Conservation (phyloP, 202 grass and related monocot species). For the Tripidium arundinaceum region DNA sequence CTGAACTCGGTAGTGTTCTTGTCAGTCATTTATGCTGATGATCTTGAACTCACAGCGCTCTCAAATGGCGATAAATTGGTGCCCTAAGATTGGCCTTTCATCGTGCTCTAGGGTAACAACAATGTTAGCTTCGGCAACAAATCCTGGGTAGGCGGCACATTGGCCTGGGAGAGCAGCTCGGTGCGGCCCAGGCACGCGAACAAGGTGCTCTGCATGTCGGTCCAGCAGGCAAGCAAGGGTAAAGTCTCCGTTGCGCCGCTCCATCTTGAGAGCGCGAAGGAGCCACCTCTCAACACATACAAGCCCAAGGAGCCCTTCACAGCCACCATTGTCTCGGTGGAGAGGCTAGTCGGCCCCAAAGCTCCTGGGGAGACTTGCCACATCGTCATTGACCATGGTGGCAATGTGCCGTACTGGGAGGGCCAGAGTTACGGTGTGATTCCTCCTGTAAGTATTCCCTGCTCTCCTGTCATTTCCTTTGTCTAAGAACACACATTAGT, state of each 20-base stretch:
- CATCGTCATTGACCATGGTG: too few relatives aligned
- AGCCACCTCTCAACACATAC: slow-evolving; percentile 82
- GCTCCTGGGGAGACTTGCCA: too few relatives aligned
- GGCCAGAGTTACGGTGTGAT: too few relatives aligned
- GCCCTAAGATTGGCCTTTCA: background rate
- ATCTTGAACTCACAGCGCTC: background rate
- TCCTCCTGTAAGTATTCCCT: too few relatives aligned
- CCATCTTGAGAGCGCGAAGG: slow-evolving; percentile 71
- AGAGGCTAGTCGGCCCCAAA: too few relatives aligned
- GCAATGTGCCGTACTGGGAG: too few relatives aligned
- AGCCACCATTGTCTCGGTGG: too few relatives aligned
- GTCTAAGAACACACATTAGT: background rate
- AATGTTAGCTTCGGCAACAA: slow-evolving; percentile 51
- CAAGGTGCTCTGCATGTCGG: slow-evolving; percentile 51
- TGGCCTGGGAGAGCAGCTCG: slow-evolving; percentile 34
- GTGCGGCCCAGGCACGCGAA: slow-evolving; percentile 8
- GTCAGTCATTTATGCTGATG: background rate
- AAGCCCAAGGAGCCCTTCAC: too few relatives aligned
- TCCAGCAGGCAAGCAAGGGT: slow-evolving; percentile 56
- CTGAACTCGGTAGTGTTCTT: background rate
- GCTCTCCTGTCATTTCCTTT: background rate
- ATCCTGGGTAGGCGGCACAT: slow-evolving; percentile 35
- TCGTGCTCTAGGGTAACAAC: slow-evolving; percentile 45
- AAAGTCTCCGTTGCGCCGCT: slow-evolving; percentile 58
- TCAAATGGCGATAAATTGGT: background rate